phyloP scores from a whole-genome alignment of 345 rosid genomes.

The Eucalyptus microcorys region DNA sequence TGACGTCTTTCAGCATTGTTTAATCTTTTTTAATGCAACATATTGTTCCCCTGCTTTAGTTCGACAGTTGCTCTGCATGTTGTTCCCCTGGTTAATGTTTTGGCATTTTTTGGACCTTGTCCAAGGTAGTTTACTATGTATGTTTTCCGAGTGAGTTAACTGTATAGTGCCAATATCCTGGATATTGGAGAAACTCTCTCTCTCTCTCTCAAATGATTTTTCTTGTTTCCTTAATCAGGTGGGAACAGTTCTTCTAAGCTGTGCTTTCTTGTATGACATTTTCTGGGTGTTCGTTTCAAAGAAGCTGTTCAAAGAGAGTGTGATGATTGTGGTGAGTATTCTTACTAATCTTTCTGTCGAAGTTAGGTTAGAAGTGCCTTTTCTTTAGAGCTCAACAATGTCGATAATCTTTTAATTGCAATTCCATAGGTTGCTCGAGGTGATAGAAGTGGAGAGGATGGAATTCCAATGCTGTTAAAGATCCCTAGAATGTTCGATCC shows the following conservation, averaged over 20 bases:
- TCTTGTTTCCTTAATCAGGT: conserved; percentile 34
- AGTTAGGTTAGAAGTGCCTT: background rate
- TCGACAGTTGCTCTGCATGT: background rate
- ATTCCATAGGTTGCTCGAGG: conserved; percentile 84
- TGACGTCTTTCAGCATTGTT: background rate
- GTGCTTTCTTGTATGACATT: conserved; percentile 94
- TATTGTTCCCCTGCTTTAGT: background rate
- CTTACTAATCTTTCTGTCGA: background rate
- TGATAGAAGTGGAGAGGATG: conserved; percentile 91
- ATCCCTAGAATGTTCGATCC: conserved; percentile 97
- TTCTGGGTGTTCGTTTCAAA: conserved; percentile 98
- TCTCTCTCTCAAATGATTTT: background rate
- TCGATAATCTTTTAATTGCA: background rate
- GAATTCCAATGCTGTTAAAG: conserved; percentile 95
- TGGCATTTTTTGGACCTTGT: background rate
- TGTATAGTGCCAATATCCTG: background rate
- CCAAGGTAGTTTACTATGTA: background rate
- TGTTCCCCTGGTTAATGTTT: background rate
- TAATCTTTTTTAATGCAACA: background rate
- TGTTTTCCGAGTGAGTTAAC: background rate
- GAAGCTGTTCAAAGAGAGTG: conserved; percentile 92
- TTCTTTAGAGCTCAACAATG: background rate
- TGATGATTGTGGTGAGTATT: conserved; percentile 92
- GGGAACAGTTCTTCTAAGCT: conserved; percentile 91
- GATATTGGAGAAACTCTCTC: background rate